These are phyloP conservation scores for Lotmaria passim DNA, from an alignment of 208 protist species.

Conservation along the genomic window DNA sequence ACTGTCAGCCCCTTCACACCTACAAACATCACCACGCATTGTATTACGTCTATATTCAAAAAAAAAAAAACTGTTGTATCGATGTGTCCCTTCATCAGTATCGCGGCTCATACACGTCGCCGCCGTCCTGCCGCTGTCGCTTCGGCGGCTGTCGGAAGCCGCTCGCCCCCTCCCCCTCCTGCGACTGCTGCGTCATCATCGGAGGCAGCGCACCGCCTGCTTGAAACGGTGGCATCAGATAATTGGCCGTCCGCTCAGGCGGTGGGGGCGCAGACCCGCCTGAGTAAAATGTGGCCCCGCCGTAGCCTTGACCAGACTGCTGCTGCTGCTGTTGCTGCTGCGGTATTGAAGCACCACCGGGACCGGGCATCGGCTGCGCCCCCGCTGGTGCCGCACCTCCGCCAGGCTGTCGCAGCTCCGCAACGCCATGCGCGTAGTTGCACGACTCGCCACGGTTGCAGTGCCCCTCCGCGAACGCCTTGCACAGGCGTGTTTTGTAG, in stretches of 20 bases:
- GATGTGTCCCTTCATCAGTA: too few species aligned
- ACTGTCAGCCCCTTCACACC: too few species aligned
- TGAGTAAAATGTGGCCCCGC: not conserved
- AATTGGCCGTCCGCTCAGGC: constrained; percentile 28
- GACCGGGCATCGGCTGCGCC: too few species aligned
- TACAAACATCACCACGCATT: not conserved
- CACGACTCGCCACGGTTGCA: constrained; percentile 74
- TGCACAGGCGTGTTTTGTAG: constrained; percentile 83
- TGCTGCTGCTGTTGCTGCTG: constrained; percentile 18
- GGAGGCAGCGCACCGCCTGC: constrained; percentile 9
- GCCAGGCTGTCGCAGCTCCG: constrained; percentile 48
- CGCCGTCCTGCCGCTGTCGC: constrained; percentile 31
- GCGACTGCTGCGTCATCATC: constrained; percentile 12
- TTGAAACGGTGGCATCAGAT: constrained; percentile 29
- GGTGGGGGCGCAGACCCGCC: not conserved
- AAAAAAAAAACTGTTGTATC: too few species aligned
- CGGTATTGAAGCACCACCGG: too few species aligned
- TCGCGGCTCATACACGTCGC: constrained; percentile 32
- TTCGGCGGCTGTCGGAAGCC: constrained; percentile 37
- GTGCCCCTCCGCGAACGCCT: constrained; percentile 68
- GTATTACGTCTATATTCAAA: not conserved
- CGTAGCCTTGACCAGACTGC: not conserved
- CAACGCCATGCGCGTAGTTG: constrained; percentile 82
- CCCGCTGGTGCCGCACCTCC: constrained; percentile 5
- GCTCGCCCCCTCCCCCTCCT: constrained; percentile 11